Evolutionary conservation across 2,329 filamentous ascomycete genomes (phyloP).

Genomic region (Xylaria sp.): DNA sequence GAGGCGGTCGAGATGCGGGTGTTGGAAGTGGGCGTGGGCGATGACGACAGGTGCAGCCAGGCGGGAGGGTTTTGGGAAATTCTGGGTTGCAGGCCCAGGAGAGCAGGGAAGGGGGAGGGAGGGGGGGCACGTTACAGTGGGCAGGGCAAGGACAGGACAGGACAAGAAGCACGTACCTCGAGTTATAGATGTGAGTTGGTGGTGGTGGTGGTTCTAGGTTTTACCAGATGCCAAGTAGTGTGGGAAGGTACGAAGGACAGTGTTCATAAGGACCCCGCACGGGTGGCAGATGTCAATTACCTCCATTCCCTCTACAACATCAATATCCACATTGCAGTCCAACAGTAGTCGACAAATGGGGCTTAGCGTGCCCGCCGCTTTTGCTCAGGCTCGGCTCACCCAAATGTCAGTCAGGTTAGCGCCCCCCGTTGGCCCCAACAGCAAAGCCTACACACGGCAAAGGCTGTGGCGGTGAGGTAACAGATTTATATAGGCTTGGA

Average conservation of each 20-base stretch:
- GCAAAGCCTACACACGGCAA: too few relatives aligned
- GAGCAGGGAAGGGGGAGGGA: slow-evolving; percentile 36
- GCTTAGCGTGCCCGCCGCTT: slow-evolving; percentile 13
- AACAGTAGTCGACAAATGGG: too few relatives aligned
- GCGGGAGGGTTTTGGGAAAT: slow-evolving; percentile 40
- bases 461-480: too few relatives aligned
- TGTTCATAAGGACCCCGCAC: too few relatives aligned
- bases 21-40: slow-evolving; percentile 44
- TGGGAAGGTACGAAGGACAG: too few relatives aligned
- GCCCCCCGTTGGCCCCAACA: too few relatives aligned
- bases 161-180: slow-evolving; percentile 23
- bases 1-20: slow-evolving; percentile 44
- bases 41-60: slow-evolving; percentile 48
- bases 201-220: too few relatives aligned
- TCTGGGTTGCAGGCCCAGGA: slow-evolving; percentile 45
- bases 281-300: too few relatives aligned
- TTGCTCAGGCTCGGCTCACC: slow-evolving; percentile 25
- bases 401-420: neutral
- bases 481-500: too few relatives aligned
- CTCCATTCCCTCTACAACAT: too few relatives aligned
- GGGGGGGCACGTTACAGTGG: slow-evolving; percentile 20
- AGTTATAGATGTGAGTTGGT: slow-evolving; percentile 24
- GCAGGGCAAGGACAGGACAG: neutral
- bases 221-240: too few relatives aligned
- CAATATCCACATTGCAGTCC: too few relatives aligned